Conservation (phyloP, 257 asterid species). For the Cynanchum wilfordii region DNA sequence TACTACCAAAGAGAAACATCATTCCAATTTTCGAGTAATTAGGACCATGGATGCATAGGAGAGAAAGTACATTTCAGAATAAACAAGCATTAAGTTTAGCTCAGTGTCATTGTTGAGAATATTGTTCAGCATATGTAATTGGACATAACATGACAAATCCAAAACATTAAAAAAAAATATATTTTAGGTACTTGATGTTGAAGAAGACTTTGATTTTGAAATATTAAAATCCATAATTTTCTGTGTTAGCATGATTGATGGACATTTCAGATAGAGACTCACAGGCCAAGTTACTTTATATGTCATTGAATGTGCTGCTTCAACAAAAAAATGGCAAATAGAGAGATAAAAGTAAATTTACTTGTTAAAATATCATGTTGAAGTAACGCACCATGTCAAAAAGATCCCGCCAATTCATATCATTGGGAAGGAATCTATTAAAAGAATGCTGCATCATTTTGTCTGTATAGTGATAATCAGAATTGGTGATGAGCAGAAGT, state of each 20-base stretch:
- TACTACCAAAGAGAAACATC: neutral
- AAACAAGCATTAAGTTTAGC: neutral
- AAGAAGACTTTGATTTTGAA: neutral
- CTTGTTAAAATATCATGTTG: conserved; percentile 12
- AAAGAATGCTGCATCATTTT: conserved; percentile 94
- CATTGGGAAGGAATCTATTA: conserved; percentile 88
- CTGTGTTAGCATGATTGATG: neutral
- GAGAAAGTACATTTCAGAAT: neutral
- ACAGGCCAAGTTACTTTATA: neutral
- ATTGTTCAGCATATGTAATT: neutral
- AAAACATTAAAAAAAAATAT: neutral
- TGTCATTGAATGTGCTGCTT: neutral
- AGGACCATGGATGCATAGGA: neutral
- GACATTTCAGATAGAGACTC: neutral
- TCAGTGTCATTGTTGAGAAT: neutral
- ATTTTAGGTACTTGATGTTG: neutral
- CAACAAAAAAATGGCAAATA: conserved; percentile 12
- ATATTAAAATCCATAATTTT: neutral
- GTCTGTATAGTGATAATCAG: conserved; percentile 87
- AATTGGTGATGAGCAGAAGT: conserved; percentile 84
- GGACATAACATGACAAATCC: neutral
- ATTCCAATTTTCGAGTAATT: neutral
- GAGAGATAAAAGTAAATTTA: conserved; percentile 8
- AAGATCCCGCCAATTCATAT: conserved; percentile 81
- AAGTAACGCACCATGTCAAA: conserved; percentile 71